A percentile compares a stretch with the other conserved stretches of the same genome.
phyloP scores from a whole-genome alignment of 352 stramenopile species.

The Phytophthora constricta region DNA sequence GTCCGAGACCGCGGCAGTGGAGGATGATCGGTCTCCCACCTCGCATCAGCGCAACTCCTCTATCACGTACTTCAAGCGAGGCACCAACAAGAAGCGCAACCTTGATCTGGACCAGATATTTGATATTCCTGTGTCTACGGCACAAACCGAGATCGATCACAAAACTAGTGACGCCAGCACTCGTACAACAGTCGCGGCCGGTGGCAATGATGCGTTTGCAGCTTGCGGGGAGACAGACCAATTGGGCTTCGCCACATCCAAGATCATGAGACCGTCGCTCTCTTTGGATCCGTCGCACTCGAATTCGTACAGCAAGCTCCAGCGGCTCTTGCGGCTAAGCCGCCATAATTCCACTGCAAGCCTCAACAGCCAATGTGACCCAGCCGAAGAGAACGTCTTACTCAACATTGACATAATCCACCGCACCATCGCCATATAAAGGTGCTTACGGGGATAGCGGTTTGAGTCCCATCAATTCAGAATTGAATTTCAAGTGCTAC shows the following conservation, averaged over 20 bases:
- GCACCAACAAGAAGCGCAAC: constrained; percentile 35
- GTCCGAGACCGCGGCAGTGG: constrained; percentile 14
- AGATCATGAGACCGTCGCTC: constrained; percentile 23
- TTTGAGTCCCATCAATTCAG: no score
- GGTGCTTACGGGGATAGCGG: no score
- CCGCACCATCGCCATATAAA: constrained; percentile 24
- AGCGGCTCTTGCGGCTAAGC: constrained; percentile 23
- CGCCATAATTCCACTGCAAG: constrained; percentile 32
- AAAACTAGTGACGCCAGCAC: constrained; percentile 1
- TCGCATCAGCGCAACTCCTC: constrained; percentile 22
- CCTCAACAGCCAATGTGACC: constrained; percentile 12
- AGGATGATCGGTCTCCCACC: not conserved
- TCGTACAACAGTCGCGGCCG: constrained; percentile 1
- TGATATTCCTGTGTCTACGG: constrained; percentile 17
- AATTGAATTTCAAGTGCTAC: not conserved
- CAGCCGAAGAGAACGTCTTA: constrained; percentile 30
- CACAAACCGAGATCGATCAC: constrained; percentile 7
- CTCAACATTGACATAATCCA: constrained; percentile 27
- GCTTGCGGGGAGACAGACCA: constrained; percentile 4
- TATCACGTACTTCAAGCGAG: constrained; percentile 42
- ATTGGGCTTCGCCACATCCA: constrained; percentile 9
- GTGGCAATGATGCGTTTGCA: not conserved
- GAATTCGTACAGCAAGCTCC: constrained; percentile 32
- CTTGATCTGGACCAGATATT: constrained; percentile 43
- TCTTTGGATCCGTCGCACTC: constrained; percentile 24